phyloP scores from a whole-genome alignment of 176 grass and related monocot genomes.

The Oryza nivara region DNA sequence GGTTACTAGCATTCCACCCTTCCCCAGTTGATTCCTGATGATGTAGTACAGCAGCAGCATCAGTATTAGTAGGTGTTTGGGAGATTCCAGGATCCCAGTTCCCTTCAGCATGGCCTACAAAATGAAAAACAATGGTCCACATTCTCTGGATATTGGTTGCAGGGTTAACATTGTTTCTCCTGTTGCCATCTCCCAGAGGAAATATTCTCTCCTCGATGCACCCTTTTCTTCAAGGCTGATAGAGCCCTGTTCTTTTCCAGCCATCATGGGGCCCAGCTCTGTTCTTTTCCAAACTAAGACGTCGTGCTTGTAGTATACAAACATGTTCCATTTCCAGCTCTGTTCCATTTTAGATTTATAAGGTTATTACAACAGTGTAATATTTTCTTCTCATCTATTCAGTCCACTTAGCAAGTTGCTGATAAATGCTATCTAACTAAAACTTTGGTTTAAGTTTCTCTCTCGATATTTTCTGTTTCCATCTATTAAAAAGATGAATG shows the following conservation, averaged over 20 bases:
- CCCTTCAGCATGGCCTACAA: constrained; percentile 18
- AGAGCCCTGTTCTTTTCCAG: constrained; percentile 26
- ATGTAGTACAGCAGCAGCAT: not conserved
- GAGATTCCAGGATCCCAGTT: not conserved
- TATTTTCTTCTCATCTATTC: constrained; percentile 30
- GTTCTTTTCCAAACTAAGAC: constrained; percentile 33
- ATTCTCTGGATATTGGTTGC: constrained; percentile 40
- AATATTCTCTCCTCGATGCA: constrained; percentile 30
- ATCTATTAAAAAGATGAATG: not conserved
- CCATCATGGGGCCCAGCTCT: not conserved
- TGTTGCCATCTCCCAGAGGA: constrained; percentile 30
- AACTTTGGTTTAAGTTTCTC: not conserved
- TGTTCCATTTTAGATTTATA: not conserved
- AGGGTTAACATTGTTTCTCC: constrained; percentile 40
- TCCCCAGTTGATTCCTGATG: constrained; percentile 1
- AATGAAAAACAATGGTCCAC: constrained; percentile 37
- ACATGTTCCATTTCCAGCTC: not conserved
- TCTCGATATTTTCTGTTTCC: not conserved
- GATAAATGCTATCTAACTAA: not conserved
- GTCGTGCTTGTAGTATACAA: not conserved
- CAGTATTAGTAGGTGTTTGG: not conserved
- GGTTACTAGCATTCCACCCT: not conserved
- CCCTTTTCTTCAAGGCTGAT: not conserved
- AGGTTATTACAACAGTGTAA: not conserved
- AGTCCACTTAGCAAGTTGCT: not conserved